phyloP scores from a whole-genome alignment of 2,329 filamentous ascomycete genomes.

The Cordyceps farinosa region DNA sequence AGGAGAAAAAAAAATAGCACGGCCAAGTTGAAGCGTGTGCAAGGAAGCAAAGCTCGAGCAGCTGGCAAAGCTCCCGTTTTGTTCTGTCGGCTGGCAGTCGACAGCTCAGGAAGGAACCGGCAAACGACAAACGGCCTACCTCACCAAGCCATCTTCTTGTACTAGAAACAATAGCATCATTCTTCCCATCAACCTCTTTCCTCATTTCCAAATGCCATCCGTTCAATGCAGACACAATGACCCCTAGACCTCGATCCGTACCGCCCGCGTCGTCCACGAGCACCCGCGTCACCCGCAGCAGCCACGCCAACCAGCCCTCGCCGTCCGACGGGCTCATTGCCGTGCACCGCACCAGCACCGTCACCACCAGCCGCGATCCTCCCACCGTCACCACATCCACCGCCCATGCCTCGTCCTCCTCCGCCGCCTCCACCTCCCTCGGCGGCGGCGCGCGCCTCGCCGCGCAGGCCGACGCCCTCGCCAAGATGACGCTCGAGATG shows the following conservation, averaged over 20 bases:
- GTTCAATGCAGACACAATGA: not conserved
- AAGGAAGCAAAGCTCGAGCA: not conserved
- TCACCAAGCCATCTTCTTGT: not conserved
- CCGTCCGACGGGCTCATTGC: not conserved
- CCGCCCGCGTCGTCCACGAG: not conserved
- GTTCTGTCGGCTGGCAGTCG: constrained; percentile 8
- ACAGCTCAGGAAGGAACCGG: not conserved
- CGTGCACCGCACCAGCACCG: constrained; percentile 6
- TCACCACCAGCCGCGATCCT: not conserved
- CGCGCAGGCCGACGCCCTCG: constrained; percentile 32
- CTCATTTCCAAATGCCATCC: not conserved
- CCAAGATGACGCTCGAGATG: constrained; percentile 37
- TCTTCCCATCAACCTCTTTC: not conserved
- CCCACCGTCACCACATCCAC: not conserved
- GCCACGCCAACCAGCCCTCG: not conserved
- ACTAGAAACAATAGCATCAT: not conserved
- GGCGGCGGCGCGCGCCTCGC: constrained; percentile 20
- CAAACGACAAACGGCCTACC: constrained; percentile 10
- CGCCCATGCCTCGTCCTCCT: not conserved
- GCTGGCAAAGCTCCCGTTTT: not conserved
- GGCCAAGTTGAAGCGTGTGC: not conserved
- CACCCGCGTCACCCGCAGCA: constrained; percentile 9
- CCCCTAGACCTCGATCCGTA: constrained; percentile 10
- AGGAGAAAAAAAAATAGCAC: too few species aligned
- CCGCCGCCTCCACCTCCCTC: not conserved